Base-by-base conservation (phyloP, 257 asterid species). In the Nicotiana attenuata region DNA sequence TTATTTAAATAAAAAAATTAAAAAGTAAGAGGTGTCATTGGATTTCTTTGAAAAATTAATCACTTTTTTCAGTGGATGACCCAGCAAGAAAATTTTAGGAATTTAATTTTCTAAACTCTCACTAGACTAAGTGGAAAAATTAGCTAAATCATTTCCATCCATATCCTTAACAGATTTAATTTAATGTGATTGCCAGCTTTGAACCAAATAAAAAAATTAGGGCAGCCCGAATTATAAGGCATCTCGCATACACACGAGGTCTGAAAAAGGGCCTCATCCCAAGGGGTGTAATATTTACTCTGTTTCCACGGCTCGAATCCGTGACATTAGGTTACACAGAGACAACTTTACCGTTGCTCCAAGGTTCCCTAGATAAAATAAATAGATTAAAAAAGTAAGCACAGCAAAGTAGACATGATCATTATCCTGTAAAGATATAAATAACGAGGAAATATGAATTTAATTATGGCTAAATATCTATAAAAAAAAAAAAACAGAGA, bases 181-280 rank as follows among this genome's bases (percentile, higher is more conserved):
- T 5, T 28, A 3, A 33, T 60, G 17, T 28, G 68, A 24, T 24
- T 63, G 68, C 68, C 68, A 63, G 67, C 35, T 61, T 2, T 63
- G 1, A 22, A 45, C 20, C 20, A 71, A 3, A n/a, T n/a, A 68
- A 14, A 20, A 52, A 8, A 2, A 8, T 8, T 8, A 41, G 11
- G 47, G 11, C 50, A 41, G 11, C 0, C 50, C 0, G 50, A 41
- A 0, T 0, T 0, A 41, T 3, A 41, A 8, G 0, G 10, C 0
- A 38, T 38, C 1, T 0, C 59, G 3, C 2, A 1, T 26, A 0
- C 28, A 26, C 28, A 2, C 28, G 28, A 0, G 28, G 28, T 26
- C 2, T 26, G 28, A 0, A 2, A 26, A 26, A 26, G 28, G 28
- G 28, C 28, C 28, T 1, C 28, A 26, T 26, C 2, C 2, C 28